These are phyloP conservation scores for Kondoa malvinella DNA, from an alignment of 768 basidiomycete species.

Conservation along the genomic window DNA sequence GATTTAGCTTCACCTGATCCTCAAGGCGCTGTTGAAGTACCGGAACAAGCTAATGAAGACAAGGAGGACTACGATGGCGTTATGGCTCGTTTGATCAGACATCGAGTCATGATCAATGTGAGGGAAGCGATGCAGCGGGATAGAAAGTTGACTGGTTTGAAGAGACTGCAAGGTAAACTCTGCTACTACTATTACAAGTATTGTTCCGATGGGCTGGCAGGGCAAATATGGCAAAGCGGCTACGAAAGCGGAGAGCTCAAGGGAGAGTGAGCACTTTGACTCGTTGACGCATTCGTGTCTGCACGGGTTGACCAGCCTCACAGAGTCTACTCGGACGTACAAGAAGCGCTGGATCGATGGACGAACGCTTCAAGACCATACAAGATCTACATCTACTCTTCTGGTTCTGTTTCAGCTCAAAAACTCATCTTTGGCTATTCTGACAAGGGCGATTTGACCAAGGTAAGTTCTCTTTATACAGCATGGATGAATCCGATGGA, in stretches of 20 bases:
- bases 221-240: constrained; percentile 1
- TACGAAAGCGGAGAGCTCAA: not conserved
- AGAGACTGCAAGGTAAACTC: constrained; percentile 7
- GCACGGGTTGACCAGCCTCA: not conserved
- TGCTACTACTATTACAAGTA: not conserved
- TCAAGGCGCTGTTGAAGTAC: constrained; percentile 7
- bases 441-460: not conserved
- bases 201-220: not conserved
- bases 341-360: not conserved
- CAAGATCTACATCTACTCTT: constrained; percentile 10
- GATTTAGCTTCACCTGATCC: constrained; percentile 8
- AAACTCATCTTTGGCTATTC: constrained; percentile 9
- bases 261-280: not conserved
- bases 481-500: too few species aligned
- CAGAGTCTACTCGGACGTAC: not conserved
- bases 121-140: constrained; percentile 13
- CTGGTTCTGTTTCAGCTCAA: constrained; percentile 3
- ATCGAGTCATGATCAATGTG: not conserved
- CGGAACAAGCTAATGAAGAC: not conserved
- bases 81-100: too few species aligned
- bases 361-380: not conserved
- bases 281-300: not conserved
- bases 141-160: constrained; percentile 7
- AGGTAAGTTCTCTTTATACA: not conserved
- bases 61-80: constrained; percentile 3